Evolutionary conservation across 2,329 filamentous ascomycete genomes (phyloP), one percentile per base, ranked within the genome.

Genomic region (Trichophaea hybrida): DNA sequence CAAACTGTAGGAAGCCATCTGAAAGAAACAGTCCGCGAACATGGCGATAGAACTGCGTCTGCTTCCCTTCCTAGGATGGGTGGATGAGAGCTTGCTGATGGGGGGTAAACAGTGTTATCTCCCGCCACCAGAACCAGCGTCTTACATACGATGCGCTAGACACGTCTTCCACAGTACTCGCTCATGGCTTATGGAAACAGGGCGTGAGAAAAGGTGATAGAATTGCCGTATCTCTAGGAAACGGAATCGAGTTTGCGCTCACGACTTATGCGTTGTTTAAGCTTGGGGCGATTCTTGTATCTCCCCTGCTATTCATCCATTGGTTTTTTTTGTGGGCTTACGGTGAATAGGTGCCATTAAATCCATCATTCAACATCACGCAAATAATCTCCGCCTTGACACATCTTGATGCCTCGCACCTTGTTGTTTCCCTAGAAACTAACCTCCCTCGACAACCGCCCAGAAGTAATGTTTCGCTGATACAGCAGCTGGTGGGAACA

Each of bases 221-320:
- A 35, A 86, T 97, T 8, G 90, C 87, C 12, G 82, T 96, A 32
- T 91, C 84, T 61, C 74, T 96, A 55, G 91, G 91, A 13, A 97
- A 95, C 72, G 84, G 82, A 46, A 75, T 84, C 66, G 89, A 95
- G 72, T 91, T 88, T 70, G 88, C 87, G 2, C 83, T 84, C 54
- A 78, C 93, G 72, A 68, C 75, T 5, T 97, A 97, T 73, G 90
- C 90, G 0, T 72, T 93, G 58, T 95, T 91, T 76, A 97, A 97
- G 73, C 78, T 97, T 7, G 93, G 93, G n/a, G 91, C 88, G 31
- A 81, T 97, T 55, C 76, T 97, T 63, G 90, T 82, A 70, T 17
- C 13, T 46, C 24, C 13, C 24, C 13, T 46, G n/a, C n/a, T 46
- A 17, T 46, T 46, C 24, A 10, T 62, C 73, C 55, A 15, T 38